Conservation (phyloP, 129 eudicot genomes). For the Lonicera japonica region DNA sequence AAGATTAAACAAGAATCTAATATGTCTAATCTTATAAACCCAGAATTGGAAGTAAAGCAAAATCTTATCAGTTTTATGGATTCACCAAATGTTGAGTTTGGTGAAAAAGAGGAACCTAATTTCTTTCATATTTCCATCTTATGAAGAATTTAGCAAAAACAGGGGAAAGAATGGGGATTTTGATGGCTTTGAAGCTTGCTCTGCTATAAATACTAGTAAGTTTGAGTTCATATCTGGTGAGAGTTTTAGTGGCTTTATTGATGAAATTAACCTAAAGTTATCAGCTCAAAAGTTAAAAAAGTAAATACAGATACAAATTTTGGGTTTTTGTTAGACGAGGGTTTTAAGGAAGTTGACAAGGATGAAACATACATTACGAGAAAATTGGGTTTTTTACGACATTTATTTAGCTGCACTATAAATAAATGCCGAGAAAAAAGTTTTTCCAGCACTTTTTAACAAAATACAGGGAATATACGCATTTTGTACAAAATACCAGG, state of each 20-base stretch:
- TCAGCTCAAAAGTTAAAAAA: conserved; percentile 11
- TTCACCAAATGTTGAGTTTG: conserved; percentile 13
- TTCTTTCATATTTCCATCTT: conserved; percentile 61
- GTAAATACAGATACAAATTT: neutral
- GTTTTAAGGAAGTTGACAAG: conserved; percentile 2
- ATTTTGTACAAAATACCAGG: too few species aligned
- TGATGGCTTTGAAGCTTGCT: conserved; percentile 15
- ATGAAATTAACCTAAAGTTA: conserved; percentile 22
- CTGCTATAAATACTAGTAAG: conserved; percentile 5
- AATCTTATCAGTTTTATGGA: conserved; percentile 1
- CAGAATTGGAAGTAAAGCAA: conserved; percentile 13
- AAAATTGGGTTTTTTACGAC: too few species aligned
- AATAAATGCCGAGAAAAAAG: too few species aligned
- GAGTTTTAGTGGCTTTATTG: conserved; percentile 5
- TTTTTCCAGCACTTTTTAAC: too few species aligned
- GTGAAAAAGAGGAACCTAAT: conserved; percentile 30
- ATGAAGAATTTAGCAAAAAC: conserved; percentile 47
- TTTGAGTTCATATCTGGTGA: conserved; percentile 14
- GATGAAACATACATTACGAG: too few species aligned
- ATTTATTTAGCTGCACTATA: too few species aligned
- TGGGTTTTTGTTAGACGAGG: conserved; percentile 7
- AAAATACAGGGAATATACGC: too few species aligned
- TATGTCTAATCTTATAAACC: conserved; percentile 9
- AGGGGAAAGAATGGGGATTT: conserved; percentile 17
- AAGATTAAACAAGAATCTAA: conserved; percentile 8